These are phyloP conservation scores for Wickerhamiella infanticola DNA, from an alignment of 1,139 yeast genomes.

Conservation along the genomic window DNA sequence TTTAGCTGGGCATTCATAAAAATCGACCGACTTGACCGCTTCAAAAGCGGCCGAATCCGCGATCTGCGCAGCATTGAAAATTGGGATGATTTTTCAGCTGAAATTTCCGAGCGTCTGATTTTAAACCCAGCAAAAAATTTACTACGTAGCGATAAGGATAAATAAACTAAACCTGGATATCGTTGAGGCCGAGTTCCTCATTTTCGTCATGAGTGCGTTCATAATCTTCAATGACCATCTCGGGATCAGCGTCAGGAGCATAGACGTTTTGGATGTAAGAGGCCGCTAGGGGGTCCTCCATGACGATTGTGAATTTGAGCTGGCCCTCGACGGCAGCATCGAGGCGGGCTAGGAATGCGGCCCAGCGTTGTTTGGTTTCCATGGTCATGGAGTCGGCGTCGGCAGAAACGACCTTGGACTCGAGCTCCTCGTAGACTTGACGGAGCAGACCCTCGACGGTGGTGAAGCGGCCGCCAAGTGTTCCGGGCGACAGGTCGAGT, in stretches of 20 bases:
- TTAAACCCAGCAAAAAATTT: too few species aligned
- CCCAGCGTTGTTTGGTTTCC: constrained; percentile 67
- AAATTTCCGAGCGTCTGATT: too few species aligned
- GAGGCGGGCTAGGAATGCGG: constrained; percentile 53
- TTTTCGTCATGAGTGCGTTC: constrained; percentile 77
- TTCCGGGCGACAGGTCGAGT: constrained; percentile 88
- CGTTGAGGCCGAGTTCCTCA: constrained; percentile 81
- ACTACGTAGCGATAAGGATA: too few species aligned
- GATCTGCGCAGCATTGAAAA: too few species aligned
- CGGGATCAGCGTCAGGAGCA: constrained; percentile 97
- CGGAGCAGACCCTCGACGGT: constrained; percentile 84
- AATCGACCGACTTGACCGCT: too few species aligned
- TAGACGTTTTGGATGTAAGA: constrained; percentile 93
- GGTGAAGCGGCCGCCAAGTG: constrained; percentile 95
- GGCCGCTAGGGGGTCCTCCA: constrained; percentile 92
- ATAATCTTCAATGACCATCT: constrained; percentile 78
- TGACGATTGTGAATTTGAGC: constrained; percentile 53
- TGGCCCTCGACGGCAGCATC: constrained; percentile 77
- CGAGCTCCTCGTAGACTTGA: constrained; percentile 82
- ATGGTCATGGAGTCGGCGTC: constrained; percentile 87
- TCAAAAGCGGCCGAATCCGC: too few species aligned
- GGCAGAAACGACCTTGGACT: constrained; percentile 68
- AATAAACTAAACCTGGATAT: constrained; percentile 35
- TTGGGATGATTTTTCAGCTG: too few species aligned
- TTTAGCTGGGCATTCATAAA: not conserved